A percentile compares a stretch with the other conserved stretches of the same genome.
Evolutionary conservation across 192 early-diverging fungal species (phyloP).

Genomic region (Irineochytrium annulatum): DNA sequence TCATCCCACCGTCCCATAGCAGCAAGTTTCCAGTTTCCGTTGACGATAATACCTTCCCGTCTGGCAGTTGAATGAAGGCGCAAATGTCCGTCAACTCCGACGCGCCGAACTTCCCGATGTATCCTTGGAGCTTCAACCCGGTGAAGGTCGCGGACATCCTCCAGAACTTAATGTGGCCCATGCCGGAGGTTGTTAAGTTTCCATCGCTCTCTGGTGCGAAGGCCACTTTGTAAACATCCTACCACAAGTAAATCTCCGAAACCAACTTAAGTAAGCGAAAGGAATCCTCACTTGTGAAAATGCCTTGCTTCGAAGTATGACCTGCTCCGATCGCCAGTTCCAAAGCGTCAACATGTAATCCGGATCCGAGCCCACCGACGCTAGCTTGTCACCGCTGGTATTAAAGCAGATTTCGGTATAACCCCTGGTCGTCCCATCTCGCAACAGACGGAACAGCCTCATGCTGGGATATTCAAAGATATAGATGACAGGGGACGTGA

Average conservation of each 20-base stretch:
- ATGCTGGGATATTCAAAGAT: constrained; percentile 52
- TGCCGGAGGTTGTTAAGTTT: constrained; percentile 54
- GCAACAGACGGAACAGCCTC: constrained; percentile 40
- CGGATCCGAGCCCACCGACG: constrained; percentile 54
- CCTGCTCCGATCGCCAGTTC: constrained; percentile 51
- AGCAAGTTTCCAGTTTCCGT: constrained; percentile 62
- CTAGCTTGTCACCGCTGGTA: constrained; percentile 46
- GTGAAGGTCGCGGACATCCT: constrained; percentile 58
- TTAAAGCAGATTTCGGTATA: constrained; percentile 55
- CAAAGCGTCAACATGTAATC: constrained; percentile 65
- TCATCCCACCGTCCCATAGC: constrained; percentile 63
- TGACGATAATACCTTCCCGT: constrained; percentile 57
- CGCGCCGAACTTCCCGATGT: constrained; percentile 59
- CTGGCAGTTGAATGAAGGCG: constrained; percentile 53
- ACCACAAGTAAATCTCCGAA: neutral
- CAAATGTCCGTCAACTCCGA: constrained; percentile 57
- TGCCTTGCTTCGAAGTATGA: constrained; percentile 56
- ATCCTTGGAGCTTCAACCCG: constrained; percentile 59
- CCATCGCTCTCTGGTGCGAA: constrained; percentile 55
- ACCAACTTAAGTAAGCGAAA: neutral
- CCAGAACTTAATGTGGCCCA: constrained; percentile 71
- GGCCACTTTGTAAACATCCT: constrained; percentile 54
- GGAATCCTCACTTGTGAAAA: constrained; percentile 49
- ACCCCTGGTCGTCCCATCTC: constrained; percentile 41
- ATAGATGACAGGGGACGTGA: constrained; percentile 48